phyloP scores from a whole-genome alignment of 179 eudicot species.

The Silene noctiflora region DNA sequence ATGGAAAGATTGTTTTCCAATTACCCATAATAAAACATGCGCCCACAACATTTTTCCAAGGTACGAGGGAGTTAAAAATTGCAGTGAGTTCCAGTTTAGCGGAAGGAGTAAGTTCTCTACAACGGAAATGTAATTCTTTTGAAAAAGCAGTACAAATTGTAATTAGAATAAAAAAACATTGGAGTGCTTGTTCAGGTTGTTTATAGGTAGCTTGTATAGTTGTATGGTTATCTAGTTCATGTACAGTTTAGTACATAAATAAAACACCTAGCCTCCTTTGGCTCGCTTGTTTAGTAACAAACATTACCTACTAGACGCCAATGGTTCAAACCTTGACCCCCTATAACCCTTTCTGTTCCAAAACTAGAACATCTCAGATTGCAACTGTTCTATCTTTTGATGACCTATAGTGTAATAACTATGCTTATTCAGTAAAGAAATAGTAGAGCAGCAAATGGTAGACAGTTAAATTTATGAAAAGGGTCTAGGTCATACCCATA shows the following conservation, averaged over 20 bases:
- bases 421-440: background rate
- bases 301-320: background rate
- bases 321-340: background rate
- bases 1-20: too few species aligned
- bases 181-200: background rate
- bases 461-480: too few species aligned
- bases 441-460: background rate
- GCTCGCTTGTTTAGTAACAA: background rate
- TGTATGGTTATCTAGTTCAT: background rate
- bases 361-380: background rate
- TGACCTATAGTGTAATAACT: background rate
- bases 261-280: background rate
- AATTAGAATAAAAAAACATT: too few species aligned
- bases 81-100: background rate
- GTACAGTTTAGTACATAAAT: background rate
- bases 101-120: background rate
- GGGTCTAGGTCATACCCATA: too few species aligned
- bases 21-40: too few species aligned
- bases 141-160: background rate
- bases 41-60: too few species aligned
- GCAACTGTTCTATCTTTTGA: background rate
- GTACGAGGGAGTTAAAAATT: too few species aligned
- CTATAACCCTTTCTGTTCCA: background rate
- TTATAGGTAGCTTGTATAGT: background rate
- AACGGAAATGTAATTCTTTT: background rate